Evolutionary conservation across 352 stramenopile genomes (phyloP), one percentile per base, ranked within the genome.

Genomic region (Pythium plurisporium): DNA sequence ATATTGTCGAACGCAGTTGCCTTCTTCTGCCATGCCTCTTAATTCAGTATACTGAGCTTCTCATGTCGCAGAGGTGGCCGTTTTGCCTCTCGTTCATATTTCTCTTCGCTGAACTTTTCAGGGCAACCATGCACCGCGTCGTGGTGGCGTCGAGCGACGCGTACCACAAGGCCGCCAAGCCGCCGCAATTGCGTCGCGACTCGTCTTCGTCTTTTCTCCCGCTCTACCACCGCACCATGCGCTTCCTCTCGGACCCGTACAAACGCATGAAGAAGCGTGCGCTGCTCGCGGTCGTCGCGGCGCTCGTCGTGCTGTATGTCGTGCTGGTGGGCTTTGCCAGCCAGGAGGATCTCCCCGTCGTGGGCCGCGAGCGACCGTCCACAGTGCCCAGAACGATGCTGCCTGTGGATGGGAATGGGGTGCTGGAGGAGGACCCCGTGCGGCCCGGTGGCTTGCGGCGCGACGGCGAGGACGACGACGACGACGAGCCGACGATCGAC

Each of bases 191-290:
- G 50, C 59, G 45, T 17, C 29, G 48, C 20, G 51, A 61, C 22
- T 62, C 52, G 30, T 38, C 37, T n/a, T 48, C 43, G 25, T 55
- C n/a, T 17, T 47, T 67, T 26, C 57, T 89, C 64, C 79, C 77
- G 59, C 70, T 87, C 23, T 87, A 89, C 53, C 79, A 81, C 65
- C 70, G 76, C 57, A 72, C 70, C 30, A 67, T 88, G 78, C 82
- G 70, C 64, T 80, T 83, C 65, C 68, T 75, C 36, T 70, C 75
- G 46, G 57, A 67, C 14, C 82, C 82, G 41, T 88, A 88, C 55
- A 59, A 56, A 46, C 79, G 71, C 40, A 74, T 89, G 63, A 82
- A 82, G 56, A 78, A 75, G 55, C 63, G 63, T 20, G 73, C 76
- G 31, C 34, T 88, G 2, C 10, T 85, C 0, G 66, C 41, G 2